Evolutionary conservation across 2,329 filamentous ascomycete species (phyloP).

Genomic region (Fusarium albidum): DNA sequence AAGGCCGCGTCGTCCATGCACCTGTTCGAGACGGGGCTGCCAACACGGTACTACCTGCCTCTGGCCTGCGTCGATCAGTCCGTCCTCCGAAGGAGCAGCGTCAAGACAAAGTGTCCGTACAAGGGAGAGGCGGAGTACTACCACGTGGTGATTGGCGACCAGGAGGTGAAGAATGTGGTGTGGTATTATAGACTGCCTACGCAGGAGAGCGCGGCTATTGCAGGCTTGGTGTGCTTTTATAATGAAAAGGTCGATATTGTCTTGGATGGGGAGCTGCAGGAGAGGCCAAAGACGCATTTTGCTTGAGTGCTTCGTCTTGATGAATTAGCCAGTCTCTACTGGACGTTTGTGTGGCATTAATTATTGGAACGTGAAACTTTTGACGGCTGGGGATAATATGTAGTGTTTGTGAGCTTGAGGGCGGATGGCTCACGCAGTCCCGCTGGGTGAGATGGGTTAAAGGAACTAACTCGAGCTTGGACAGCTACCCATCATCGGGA

Average conservation of each 20-base stretch:
- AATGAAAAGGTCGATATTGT: slow-evolving; percentile 74
- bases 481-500: too few species aligned
- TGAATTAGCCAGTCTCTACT: too few species aligned
- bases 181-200: slow-evolving; percentile 71
- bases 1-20: slow-evolving; percentile 57
- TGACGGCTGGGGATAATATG: too few species aligned
- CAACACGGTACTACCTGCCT: slow-evolving; percentile 67
- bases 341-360: too few species aligned
- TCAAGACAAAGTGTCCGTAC: slow-evolving; percentile 69
- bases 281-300: slow-evolving; percentile 42
- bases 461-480: too few species aligned
- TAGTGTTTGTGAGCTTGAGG: too few species aligned
- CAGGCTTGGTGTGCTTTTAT: slow-evolving; percentile 69
- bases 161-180: slow-evolving; percentile 58
- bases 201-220: slow-evolving; percentile 62
- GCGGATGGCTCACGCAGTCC: too few species aligned
- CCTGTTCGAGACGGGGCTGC: slow-evolving; percentile 67
- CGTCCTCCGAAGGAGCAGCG: slow-evolving; percentile 58
- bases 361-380: too few species aligned
- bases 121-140: slow-evolving; percentile 73
- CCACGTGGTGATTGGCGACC: slow-evolving; percentile 56
- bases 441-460: too few species aligned
- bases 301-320: too few species aligned
- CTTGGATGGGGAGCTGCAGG: slow-evolving; percentile 57
- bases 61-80: slow-evolving; percentile 56